A percentile compares a stretch with the other conserved stretches of the same genome.
phyloP scores from a whole-genome alignment of 2,329 filamentous ascomycete species.

The Teratosphaeria destructans region DNA sequence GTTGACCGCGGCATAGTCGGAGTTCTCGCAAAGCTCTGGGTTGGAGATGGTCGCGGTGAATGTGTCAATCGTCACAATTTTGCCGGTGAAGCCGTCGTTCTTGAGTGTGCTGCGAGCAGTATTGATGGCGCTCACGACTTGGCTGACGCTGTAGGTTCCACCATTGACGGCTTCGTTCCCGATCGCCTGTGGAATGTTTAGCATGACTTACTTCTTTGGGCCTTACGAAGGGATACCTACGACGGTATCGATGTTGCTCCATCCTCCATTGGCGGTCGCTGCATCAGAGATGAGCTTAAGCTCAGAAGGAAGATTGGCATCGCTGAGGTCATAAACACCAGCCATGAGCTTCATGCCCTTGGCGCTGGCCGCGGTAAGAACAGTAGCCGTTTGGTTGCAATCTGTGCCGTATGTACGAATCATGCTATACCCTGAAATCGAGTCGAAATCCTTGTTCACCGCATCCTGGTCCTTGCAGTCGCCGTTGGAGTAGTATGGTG shows the following conservation, averaged over 20 bases:
- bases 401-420: slow-evolving; percentile 73
- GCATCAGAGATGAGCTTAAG: slow-evolving; percentile 51
- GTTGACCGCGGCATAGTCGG: slow-evolving; percentile 74
- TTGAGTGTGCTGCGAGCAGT: slow-evolving; percentile 49
- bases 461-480: slow-evolving; percentile 57
- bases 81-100: slow-evolving; percentile 56
- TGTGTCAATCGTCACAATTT: slow-evolving; percentile 72
- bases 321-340: slow-evolving; percentile 57
- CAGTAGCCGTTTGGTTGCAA: slow-evolving; percentile 59
- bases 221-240: background rate
- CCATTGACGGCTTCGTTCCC: slow-evolving; percentile 74
- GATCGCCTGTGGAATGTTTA: slow-evolving; percentile 30
- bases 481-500: slow-evolving; percentile 46
- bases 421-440: slow-evolving; percentile 48
- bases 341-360: slow-evolving; percentile 61
- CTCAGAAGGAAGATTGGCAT: slow-evolving; percentile 40
- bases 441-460: slow-evolving; percentile 54
- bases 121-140: slow-evolving; percentile 50
- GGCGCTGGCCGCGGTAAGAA: slow-evolving; percentile 52
- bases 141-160: slow-evolving; percentile 38
- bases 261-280: slow-evolving; percentile 46
- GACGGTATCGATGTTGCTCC: slow-evolving; percentile 54
- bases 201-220: background rate
- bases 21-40: slow-evolving; percentile 62
- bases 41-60: slow-evolving; percentile 57